These are phyloP conservation scores for Nemophila menziesii DNA, from an alignment of 257 asterid genomes.

Conservation along the genomic window DNA sequence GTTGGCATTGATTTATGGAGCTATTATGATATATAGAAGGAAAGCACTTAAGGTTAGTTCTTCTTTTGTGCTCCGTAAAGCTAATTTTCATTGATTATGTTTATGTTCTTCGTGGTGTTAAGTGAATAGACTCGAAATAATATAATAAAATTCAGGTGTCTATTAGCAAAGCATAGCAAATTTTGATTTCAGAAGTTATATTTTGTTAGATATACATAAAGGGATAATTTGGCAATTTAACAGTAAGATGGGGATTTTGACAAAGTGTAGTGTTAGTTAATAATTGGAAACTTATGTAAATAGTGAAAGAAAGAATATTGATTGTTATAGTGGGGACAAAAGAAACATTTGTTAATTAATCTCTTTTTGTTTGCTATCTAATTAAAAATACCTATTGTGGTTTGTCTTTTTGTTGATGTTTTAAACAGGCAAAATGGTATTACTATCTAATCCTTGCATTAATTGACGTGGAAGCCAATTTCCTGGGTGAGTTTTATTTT, in stretches of 20 bases:
- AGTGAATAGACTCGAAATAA: background rate
- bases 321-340: no score
- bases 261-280: no score
- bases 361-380: background rate
- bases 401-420: background rate
- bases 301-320: no score
- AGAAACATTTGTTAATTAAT: no score
- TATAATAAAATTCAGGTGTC: background rate
- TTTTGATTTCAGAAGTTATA: background rate
- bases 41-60: constrained; percentile 67
- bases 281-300: no score
- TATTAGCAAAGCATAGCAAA: background rate
- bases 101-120: constrained; percentile 6
- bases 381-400: background rate
- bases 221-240: no score
- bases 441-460: constrained; percentile 70
- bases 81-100: background rate
- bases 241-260: no score
- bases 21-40: constrained; percentile 57
- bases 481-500: constrained; percentile 51
- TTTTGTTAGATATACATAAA: background rate
- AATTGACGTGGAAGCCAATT: constrained; percentile 91
- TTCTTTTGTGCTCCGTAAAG: background rate
- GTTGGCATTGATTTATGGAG: constrained; percentile 76
- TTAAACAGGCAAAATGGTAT: constrained; percentile 79